Evolutionary conservation across 1,284 basidiomycete species (phyloP), one percentile per base, ranked within the genome.

Genomic region (Papiliotrema laurentii): DNA sequence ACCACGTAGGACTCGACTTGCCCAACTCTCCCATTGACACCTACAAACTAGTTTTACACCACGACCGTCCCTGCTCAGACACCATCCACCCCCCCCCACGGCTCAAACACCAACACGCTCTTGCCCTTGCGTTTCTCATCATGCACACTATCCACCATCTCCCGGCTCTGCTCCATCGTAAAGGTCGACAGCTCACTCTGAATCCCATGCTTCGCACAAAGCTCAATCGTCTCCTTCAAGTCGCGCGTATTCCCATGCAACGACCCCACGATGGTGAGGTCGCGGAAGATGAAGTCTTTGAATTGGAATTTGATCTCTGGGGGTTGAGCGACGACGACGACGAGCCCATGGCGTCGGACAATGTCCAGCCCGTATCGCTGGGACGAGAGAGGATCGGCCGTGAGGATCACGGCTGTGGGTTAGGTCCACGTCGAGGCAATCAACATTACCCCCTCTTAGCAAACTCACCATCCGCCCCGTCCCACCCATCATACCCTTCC

Each of bases 161-260:
- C 25, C 26, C 50, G 26, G 26, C 36, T 42, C 22, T 56, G 41
- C 5, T 49, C 52, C 3, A 61, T 44, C 14, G 7, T 42, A 28
- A 53, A 60, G 16, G 30, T 50, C 19, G 35, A 47, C 4, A 60
- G 34, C 22, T 59, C 48, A 22, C 48, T 53, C 25, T 36, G 42
- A 21, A 61, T 60, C 3, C 47, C 50, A 37, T 50, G 35, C 47
- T 56, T 55, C 4, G 41, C 31, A 18, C 43, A 50, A 6, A 64
- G 27, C 3, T 59, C 54, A 4, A 60, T 43, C 11, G 56, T 53
- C 35, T 58, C 62, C 30, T 52, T 47, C 38, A 64, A 39, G 34
- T 60, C 57, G 5, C 45, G n/a, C 37, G 51, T 47, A 31, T 57
- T 56, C 0, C 62, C 62, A 39, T 64, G 57, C 28, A 59, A 34